These are phyloP conservation scores for Ceraceosorus guamensis DNA, from an alignment of 1,284 basidiomycete genomes.

Conservation along the genomic window DNA sequence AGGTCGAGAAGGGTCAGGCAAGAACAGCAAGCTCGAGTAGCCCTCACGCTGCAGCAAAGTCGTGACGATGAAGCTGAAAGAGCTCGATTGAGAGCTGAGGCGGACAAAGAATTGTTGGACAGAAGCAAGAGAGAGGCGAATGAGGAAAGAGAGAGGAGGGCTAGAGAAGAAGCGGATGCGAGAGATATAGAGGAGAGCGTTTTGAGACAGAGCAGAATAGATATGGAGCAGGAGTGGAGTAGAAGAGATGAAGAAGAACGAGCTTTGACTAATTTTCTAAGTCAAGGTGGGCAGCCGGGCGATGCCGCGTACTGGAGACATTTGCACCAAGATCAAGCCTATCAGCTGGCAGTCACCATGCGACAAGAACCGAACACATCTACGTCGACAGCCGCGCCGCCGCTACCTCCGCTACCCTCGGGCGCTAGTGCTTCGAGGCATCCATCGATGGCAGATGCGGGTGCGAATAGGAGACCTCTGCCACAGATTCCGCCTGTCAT, in stretches of 20 bases:
- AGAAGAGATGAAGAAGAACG: constrained; percentile 11
- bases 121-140: constrained; percentile 5
- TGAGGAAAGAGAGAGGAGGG: background rate
- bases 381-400: background rate
- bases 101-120: background rate
- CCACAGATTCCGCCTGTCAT: background rate
- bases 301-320: background rate
- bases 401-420: background rate
- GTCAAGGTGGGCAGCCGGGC: background rate
- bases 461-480: background rate
- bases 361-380: background rate
- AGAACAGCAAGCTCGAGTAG: constrained; percentile 4
- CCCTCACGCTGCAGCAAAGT: background rate
- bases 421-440: too few relatives aligned
- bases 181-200: constrained; percentile 1
- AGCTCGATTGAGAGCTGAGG: too few relatives aligned
- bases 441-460: too few relatives aligned
- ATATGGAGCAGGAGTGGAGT: constrained; percentile 6
- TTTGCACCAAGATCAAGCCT: background rate
- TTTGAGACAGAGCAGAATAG: constrained; percentile 7
- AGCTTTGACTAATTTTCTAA: constrained; percentile 1
- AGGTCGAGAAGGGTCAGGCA: background rate
- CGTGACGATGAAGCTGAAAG: background rate
- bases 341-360: background rate
- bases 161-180: constrained; percentile 1